Base-by-base conservation (phyloP, 2,329 filamentous ascomycete species). In the Cordyceps militaris region DNA sequence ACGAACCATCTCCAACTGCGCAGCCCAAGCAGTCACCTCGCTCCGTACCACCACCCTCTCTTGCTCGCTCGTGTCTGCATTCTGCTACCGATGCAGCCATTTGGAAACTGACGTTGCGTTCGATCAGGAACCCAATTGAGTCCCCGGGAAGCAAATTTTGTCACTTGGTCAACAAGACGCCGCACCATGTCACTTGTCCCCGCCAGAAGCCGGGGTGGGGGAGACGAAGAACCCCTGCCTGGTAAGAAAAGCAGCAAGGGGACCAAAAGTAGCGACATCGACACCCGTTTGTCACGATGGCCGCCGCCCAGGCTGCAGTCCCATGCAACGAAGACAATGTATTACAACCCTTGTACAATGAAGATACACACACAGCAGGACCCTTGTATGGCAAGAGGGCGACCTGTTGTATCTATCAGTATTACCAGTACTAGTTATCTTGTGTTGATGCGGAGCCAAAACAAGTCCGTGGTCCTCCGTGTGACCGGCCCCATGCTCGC, bases 361-460 rank as follows among this genome's bases (percentile, higher is more conserved):
- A 21, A 38, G 34, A 46, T 46, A 56, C 24, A 42, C 23, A 55
- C 43, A 48, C 48, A 43, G 23, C 32, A 21, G 14, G 26, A 56
- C 54, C 54, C 54, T 43, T 19, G 54, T 26, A 49, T 23, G 19
- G 32, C 32, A 32, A 40, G 34, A 56, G 28, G 13, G 44, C 9
- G 28, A 32, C 9, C 32, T 23, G n/a, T 42, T 42, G 21, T 42
- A 42, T 32, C 19, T 11, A 47, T 51, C 44, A n/a, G 30, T 32
- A 16, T 5, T n/a, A n/a, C n/a, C n/a, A n/a, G 34, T n/a, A 38
- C 34, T n/a, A n/a, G n/a, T 16, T 38, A 38, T 38, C 14, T 38
- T 48, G 48, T 53, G 48, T 48, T 47, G 28, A 43, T 56, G 54
- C 54, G 54, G 54, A 56, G 54, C 54, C 54, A 56, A 56, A 56